Evolutionary conservation across 306 rosid species (phyloP), one percentile per base, ranked within the genome.

Genomic region (Carpinus fangiana): DNA sequence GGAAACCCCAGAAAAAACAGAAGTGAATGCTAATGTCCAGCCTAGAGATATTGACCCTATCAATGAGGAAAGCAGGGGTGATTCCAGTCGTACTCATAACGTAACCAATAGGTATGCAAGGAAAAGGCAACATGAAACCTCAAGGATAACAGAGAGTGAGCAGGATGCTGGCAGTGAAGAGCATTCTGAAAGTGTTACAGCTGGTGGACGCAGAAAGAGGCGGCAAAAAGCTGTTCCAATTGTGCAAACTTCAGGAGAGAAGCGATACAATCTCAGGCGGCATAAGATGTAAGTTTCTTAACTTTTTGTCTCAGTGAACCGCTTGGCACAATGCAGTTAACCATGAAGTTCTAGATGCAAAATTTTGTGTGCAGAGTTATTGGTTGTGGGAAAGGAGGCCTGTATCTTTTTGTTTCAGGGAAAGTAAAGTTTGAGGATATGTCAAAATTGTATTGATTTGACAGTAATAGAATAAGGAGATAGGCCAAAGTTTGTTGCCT

Each of bases 261-360:
- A 61, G 74, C 85, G 97, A 73, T 95, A 93, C 85, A 90, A 93
- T 83, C 90, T 95, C 78, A 95, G 99, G 83, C 89, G 76, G 48
- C 96, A 82, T 73, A 89, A 84, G 89, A 87, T 5, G 99, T 95
- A 91, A 86, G 99, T 91, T 79, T 74, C 79, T 70, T 73, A 62
- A n/a, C 45, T 71, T 77, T 76, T 65, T 57, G 81, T 80, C 54
- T 73, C 73, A 74, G 68, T 61, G 82, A 72, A 47, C 73, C 23
- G 4, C 21, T 46, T 36, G 67, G 78, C 60, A 10, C 67, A 26
- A 65, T 60, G 46, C 81, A 75, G 70, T 36, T 53, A 59, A 60
- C 51, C 50, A 13, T 76, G 60, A 73, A 51, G 50, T 52, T 65
- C 52, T 76, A 65, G 31, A 5, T 57, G 5, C 67, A 62, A 17